These are phyloP conservation scores for Darksidea phi DNA, from an alignment of 495 filamentous ascomycete genomes.

Conservation along the genomic window DNA sequence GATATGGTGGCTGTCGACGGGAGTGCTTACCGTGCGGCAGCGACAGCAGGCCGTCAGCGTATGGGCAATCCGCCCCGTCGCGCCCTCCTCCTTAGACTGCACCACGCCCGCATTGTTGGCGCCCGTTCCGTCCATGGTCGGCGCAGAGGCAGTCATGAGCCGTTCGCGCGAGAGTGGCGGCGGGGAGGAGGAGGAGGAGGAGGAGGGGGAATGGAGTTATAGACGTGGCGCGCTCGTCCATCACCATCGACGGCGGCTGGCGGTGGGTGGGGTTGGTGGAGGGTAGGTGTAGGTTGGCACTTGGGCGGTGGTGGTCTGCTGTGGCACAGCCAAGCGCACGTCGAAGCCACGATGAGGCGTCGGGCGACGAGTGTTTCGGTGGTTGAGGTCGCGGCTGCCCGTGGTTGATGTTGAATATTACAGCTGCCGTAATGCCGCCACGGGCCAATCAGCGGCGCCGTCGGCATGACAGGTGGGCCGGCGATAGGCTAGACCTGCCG, in stretches of 20 bases:
- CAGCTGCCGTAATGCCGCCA: not conserved
- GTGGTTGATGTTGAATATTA: not conserved
- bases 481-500: not conserved
- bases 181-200: constrained; percentile 5
- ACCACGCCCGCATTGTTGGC: constrained; percentile 7
- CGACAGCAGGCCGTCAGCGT: constrained; percentile 81
- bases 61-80: constrained; percentile 45
- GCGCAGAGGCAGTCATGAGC: not conserved
- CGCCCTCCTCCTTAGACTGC: constrained; percentile 42
- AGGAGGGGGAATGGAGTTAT: no score
- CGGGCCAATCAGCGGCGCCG: not conserved
- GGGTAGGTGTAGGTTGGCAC: not conserved
- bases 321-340: constrained; percentile 3
- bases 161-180: not conserved
- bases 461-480: not conserved
- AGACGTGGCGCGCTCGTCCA: constrained; percentile 17
- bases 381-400: no score
- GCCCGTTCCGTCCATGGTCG: constrained; percentile 14
- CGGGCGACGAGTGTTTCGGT: no score
- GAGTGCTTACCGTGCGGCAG: constrained; percentile 78
- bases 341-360: not conserved
- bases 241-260: constrained; percentile 9
- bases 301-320: no score
- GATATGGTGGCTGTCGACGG: no score
- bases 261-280: not conserved